Evolutionary conservation across 768 basidiomycete species (phyloP).

Genomic region (Strobilomyces confusus): DNA sequence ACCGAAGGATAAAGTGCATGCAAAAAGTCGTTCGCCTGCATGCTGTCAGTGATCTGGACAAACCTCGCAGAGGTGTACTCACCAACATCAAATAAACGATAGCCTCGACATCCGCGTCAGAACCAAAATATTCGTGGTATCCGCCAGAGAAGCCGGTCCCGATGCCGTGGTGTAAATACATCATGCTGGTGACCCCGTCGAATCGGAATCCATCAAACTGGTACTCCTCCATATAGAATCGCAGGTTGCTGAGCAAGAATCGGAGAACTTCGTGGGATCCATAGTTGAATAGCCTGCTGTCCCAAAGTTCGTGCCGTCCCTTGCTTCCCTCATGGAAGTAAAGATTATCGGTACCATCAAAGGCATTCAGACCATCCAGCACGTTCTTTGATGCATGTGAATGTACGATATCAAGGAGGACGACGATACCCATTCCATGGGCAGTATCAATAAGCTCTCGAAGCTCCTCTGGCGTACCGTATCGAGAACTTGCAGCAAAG

Average conservation of each 20-base stretch:
- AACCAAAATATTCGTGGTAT: conserved; percentile 97
- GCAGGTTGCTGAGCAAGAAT: conserved; percentile 91
- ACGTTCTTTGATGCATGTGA: conserved; percentile 99
- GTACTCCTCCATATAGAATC: conserved; percentile 95
- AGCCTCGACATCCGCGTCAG: conserved; percentile 77
- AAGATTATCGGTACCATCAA: conserved; percentile 95
- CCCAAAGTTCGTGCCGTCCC: conserved; percentile 96
- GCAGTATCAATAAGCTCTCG: conserved; percentile 95
- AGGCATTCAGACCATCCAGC: conserved; percentile 90
- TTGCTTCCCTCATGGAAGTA: conserved; percentile 95
- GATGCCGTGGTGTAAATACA: conserved; percentile 98
- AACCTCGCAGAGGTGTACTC: conserved; percentile 28
- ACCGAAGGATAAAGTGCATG: conserved; percentile 74
- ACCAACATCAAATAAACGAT: conserved; percentile 98
- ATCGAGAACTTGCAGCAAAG: conserved; percentile 96
- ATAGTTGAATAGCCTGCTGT: conserved; percentile 97
- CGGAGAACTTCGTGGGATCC: conserved; percentile 90
- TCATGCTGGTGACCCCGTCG: conserved; percentile 99
- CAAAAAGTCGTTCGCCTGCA: conserved; percentile 87
- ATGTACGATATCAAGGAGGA: conserved; percentile 95
- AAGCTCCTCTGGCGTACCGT: conserved; percentile 91
- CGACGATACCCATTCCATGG: conserved; percentile 87
- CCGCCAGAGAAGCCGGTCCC: conserved; percentile 97
- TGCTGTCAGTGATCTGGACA: conserved; percentile 6
- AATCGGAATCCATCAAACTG: conserved; percentile 97